Percentiles rank a stretch among this genome's conserved stretches.
phyloP scores from a whole-genome alignment of 2,329 filamentous ascomycete genomes.

The Apiospora pterosperma region DNA sequence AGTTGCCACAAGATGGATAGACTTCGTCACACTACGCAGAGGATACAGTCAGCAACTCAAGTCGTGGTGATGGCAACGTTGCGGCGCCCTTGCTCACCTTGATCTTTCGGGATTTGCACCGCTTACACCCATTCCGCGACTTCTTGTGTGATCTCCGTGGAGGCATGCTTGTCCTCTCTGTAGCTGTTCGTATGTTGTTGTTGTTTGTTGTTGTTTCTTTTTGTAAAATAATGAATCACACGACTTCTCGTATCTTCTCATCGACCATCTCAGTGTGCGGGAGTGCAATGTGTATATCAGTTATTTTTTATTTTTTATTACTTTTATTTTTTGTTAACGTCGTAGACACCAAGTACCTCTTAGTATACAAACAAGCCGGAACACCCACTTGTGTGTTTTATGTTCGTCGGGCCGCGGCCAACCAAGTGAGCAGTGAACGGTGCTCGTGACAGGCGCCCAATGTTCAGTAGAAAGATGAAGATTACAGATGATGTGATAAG shows the following conservation, averaged over 20 bases:
- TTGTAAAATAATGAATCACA: not conserved
- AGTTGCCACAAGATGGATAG: slow-evolving; percentile 63
- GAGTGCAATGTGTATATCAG: not conserved
- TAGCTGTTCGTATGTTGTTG: not conserved
- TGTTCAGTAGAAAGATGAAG: not conserved
- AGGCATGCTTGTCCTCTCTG: slow-evolving; percentile 49
- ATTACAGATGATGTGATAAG: not conserved
- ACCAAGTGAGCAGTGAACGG: not conserved
- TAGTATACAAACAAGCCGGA: not conserved
- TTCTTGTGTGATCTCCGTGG: slow-evolving; percentile 68
- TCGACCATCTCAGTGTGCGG: not conserved
- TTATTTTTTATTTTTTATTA: too few relatives aligned
- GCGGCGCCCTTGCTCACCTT: slow-evolving; percentile 45
- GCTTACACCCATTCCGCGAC: slow-evolving; percentile 62
- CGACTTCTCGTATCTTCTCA: not conserved
- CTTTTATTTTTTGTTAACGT: too few relatives aligned
- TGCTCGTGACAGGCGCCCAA: not conserved
- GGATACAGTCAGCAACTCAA: not conserved
- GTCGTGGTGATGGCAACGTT: not conserved
- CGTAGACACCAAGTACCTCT: too few relatives aligned
- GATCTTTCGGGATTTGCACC: slow-evolving; percentile 67
- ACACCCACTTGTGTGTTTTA: not conserved
- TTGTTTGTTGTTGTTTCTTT: too few relatives aligned
- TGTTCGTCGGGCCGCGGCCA: not conserved
- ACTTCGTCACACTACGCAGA: slow-evolving; percentile 58